Conservation (phyloP, 495 filamentous ascomycete species). For the Trichocladium antarcticum region DNA sequence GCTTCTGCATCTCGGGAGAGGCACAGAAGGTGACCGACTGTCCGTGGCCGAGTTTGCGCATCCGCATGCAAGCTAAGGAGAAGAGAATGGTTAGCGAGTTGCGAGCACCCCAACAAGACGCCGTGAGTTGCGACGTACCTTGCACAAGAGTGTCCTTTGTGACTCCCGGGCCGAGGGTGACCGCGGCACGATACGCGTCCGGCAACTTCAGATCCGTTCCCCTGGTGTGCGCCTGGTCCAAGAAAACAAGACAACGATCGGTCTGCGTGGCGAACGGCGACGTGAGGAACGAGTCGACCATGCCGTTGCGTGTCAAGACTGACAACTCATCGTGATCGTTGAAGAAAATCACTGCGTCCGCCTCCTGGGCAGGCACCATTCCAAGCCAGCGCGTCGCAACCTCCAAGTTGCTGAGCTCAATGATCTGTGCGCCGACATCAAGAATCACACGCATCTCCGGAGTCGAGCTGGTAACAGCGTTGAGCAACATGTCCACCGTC, state of each 20-base stretch:
- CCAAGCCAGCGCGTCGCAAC: constrained; percentile 43
- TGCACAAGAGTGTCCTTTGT: constrained; percentile 67
- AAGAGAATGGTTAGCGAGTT: not conserved
- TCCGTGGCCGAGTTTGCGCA: constrained; percentile 50
- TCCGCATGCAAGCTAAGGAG: constrained; percentile 51
- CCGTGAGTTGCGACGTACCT: too few relatives aligned
- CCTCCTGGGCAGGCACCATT: constrained; percentile 8
- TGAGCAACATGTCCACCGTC: constrained; percentile 37
- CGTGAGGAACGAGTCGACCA: constrained; percentile 39
- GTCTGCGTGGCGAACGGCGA: constrained; percentile 53
- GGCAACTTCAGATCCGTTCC: constrained; percentile 65
- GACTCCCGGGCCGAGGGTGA: constrained; percentile 56
- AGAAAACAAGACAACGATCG: constrained; percentile 54
- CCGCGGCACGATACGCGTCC: constrained; percentile 45
- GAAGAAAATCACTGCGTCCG: constrained; percentile 46
- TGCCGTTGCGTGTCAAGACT: constrained; percentile 35
- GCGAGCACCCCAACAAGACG: not conserved
- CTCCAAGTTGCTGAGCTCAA: constrained; percentile 49
- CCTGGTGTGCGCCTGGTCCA: constrained; percentile 67
- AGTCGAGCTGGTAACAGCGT: constrained; percentile 29
- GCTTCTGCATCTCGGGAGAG: constrained; percentile 41
- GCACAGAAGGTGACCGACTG: constrained; percentile 52
- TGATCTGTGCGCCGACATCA: constrained; percentile 63
- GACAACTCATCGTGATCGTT: constrained; percentile 40
- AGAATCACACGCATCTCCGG: constrained; percentile 49